phyloP scores from a whole-genome alignment of 1,284 basidiomycete species.

The Quambalaria eucalypti region DNA sequence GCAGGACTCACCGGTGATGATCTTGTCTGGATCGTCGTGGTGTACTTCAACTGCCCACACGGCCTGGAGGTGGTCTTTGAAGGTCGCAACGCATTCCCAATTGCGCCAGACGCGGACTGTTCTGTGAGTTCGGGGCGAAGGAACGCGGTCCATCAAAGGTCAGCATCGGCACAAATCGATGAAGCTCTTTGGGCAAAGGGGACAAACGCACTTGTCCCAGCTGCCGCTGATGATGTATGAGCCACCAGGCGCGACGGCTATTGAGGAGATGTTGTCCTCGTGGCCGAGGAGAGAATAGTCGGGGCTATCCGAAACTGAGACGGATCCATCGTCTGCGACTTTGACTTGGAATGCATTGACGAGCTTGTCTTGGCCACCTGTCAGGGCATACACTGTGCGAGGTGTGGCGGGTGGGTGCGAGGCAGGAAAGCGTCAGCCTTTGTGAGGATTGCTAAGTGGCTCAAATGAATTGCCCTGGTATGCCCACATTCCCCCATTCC shows the following conservation, averaged over 20 bases:
- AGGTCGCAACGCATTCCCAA: slow-evolving; percentile 59
- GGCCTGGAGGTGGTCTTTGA: slow-evolving; percentile 78
- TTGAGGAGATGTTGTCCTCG: slow-evolving; percentile 77
- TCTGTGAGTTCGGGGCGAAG: neutral
- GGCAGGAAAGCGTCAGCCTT: slow-evolving; percentile 1
- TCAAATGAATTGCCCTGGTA: neutral
- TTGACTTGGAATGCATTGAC: slow-evolving; percentile 34
- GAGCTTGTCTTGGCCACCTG: slow-evolving; percentile 38
- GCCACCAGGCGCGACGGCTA: slow-evolving; percentile 52
- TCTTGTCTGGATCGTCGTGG: slow-evolving; percentile 62
- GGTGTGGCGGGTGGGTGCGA: neutral
- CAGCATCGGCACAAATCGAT: neutral
- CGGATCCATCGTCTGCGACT: slow-evolving; percentile 6
- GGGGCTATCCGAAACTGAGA: slow-evolving; percentile 10
- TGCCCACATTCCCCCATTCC: slow-evolving; percentile 6
- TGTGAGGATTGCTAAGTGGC: neutral
- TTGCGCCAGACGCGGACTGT: slow-evolving; percentile 89
- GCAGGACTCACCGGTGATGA: slow-evolving; percentile 67
- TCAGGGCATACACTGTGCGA: slow-evolving; percentile 21
- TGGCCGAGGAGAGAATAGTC: slow-evolving; percentile 57
- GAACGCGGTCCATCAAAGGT: too few species aligned
- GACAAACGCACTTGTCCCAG: slow-evolving; percentile 66
- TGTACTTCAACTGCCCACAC: slow-evolving; percentile 87
- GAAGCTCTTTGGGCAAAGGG: neutral
- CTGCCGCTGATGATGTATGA: slow-evolving; percentile 74